Evolutionary conservation across 495 filamentous ascomycete genomes (phyloP).

Genomic region (Trichoderma erinaceum): DNA sequence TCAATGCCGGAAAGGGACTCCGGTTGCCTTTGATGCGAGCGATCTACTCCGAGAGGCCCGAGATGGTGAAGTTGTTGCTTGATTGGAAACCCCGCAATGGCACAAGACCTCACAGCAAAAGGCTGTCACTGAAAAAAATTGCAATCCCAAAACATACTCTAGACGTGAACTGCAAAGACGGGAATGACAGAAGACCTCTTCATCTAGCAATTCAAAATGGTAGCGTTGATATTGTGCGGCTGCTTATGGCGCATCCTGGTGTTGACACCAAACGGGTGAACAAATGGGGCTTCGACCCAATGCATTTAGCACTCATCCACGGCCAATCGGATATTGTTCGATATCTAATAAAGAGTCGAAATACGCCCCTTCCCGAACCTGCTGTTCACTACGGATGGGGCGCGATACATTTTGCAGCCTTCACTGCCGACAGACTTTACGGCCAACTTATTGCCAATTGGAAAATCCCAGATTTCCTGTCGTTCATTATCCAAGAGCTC

Average conservation of each 20-base stretch:
- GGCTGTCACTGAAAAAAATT: background rate
- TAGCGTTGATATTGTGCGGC: background rate
- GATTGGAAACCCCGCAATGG: background rate
- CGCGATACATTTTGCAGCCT: background rate
- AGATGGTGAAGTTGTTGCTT: background rate
- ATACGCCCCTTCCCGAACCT: background rate
- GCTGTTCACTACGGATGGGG: background rate
- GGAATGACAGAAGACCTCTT: too few relatives aligned
- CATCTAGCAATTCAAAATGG: background rate
- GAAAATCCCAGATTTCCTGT: background rate
- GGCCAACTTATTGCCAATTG: background rate
- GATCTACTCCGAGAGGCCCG: background rate
- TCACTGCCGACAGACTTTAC: background rate
- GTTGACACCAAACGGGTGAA: background rate
- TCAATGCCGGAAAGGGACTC: background rate
- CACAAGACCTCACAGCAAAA: background rate
- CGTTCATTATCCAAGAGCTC: background rate
- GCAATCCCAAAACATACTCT: background rate
- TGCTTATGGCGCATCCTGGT: background rate
- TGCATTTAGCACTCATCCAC: background rate
- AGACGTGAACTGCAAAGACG: too few relatives aligned
- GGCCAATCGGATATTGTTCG: background rate
- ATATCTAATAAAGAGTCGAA: background rate
- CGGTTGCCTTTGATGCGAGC: background rate
- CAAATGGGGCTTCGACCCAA: background rate